Evolutionary conservation across 441 rosid species (phyloP).

Genomic region (Metrosideros polymorpha): DNA sequence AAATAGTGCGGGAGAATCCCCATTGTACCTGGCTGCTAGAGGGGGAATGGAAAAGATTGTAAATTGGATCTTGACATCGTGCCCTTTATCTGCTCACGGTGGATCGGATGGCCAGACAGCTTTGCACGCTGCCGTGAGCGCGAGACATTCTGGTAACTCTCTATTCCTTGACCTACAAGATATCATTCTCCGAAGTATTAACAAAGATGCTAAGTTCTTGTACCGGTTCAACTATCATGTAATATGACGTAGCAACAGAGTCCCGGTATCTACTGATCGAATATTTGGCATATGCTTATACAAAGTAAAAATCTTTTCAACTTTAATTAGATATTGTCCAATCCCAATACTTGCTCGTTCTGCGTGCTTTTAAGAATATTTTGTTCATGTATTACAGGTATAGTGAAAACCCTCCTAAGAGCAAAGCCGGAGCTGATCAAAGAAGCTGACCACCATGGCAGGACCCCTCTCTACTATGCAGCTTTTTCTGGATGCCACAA

Average conservation of each 20-base stretch:
- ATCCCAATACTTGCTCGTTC: not conserved
- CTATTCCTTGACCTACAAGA: not conserved
- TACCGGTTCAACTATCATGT: not conserved
- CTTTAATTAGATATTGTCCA: not conserved
- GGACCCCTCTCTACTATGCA: not conserved
- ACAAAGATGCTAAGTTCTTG: not conserved
- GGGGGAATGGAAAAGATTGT: not conserved
- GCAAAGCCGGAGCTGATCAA: not conserved
- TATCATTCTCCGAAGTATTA: not conserved
- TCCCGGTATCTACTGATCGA: not conserved
- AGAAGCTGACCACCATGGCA: not conserved
- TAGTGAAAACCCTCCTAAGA: not conserved
- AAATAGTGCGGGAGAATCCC: not conserved
- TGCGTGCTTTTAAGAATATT: not conserved
- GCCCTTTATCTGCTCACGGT: not conserved
- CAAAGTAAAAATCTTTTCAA: not conserved
- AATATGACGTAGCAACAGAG: not conserved
- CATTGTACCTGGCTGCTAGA: not conserved
- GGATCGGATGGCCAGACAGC: not conserved
- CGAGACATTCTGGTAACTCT: not conserved
- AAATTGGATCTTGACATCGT: not conserved
- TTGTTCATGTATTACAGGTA: not conserved
- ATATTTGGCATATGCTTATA: not conserved
- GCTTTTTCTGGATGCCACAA: slow-evolving; percentile 9
- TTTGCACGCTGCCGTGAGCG: not conserved